These are phyloP conservation scores for Eimeria necatrix DNA, from an alignment of 169 alveolate genomes.

Conservation along the genomic window DNA sequence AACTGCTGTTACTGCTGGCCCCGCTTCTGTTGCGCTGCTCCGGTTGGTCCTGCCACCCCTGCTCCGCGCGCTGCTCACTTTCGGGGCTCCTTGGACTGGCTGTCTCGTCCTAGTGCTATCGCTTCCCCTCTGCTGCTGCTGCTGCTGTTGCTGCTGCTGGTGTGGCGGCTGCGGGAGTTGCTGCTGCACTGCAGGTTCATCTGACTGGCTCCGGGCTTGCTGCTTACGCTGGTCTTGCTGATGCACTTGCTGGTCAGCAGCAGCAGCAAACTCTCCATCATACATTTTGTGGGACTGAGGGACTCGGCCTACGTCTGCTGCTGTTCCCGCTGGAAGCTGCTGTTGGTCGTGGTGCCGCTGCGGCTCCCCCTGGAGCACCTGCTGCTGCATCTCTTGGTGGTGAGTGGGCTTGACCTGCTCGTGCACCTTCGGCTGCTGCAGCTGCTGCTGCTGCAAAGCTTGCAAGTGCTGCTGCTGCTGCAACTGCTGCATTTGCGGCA, in stretches of 20 bases:
- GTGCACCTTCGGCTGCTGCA: conserved; percentile 34
- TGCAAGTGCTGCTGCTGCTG: conserved; percentile 58
- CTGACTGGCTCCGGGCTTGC: conserved; percentile 46
- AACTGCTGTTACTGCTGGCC: conserved; percentile 42
- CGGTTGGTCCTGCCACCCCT: conserved; percentile 20
- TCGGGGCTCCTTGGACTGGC: neutral
- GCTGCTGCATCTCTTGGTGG: conserved; percentile 48
- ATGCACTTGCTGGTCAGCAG: conserved; percentile 17
- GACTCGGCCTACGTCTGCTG: neutral
- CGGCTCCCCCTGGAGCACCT: neutral
- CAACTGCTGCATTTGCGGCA: conserved; percentile 58
- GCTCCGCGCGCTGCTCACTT: conserved; percentile 17
- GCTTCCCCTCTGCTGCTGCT: conserved; percentile 2
- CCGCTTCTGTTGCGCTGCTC: conserved; percentile 28
- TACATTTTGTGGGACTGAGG: neutral
- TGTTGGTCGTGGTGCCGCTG: conserved; percentile 39
- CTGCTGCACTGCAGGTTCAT: neutral
- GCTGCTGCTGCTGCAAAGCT: conserved; percentile 53
- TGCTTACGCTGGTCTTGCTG: conserved; percentile 43
- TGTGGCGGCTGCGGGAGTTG: conserved; percentile 23
- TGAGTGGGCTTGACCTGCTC: conserved; percentile 38
- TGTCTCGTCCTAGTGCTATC: neutral
- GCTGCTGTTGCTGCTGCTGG: conserved; percentile 42
- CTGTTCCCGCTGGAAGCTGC: conserved; percentile 16
- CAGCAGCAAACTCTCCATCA: neutral